phyloP scores from a whole-genome alignment of 176 grass and related monocot genomes.

The Guadua angustifolia region DNA sequence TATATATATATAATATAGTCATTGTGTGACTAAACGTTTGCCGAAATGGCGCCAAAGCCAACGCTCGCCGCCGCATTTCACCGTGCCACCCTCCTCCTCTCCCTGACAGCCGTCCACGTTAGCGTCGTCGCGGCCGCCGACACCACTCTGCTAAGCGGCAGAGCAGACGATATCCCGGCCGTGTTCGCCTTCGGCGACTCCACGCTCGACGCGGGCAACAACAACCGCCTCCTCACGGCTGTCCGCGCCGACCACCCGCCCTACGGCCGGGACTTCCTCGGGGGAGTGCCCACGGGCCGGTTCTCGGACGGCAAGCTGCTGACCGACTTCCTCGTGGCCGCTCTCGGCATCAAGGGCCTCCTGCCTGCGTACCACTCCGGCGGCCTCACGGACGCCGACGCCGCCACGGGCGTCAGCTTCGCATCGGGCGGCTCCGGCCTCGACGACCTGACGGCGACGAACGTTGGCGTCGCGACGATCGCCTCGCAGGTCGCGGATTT shows the following conservation, averaged over 20 bases:
- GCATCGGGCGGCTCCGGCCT: conserved; percentile 71
- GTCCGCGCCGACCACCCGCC: conserved; percentile 65
- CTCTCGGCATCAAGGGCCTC: conserved; percentile 60
- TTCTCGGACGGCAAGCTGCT: conserved; percentile 74
- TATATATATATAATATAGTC: too few species aligned
- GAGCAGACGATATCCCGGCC: conserved; percentile 42
- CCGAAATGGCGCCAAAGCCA: conserved; percentile 13
- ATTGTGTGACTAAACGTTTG: too few species aligned
- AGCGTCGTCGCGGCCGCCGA: neutral
- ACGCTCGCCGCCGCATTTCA: neutral
- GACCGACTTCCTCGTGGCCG: conserved; percentile 64
- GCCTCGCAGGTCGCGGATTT: conserved; percentile 55
- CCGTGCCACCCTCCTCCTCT: conserved; percentile 4
- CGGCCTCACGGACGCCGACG: conserved; percentile 34
- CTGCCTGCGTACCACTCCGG: conserved; percentile 51
- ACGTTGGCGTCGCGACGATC: conserved; percentile 46
- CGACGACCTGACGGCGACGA: conserved; percentile 58
- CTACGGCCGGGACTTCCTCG: conserved; percentile 68
- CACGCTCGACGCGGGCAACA: conserved; percentile 81
- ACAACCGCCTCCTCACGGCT: conserved; percentile 58
- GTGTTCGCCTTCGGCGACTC: conserved; percentile 87
- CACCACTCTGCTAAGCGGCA: neutral
- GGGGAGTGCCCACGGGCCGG: conserved; percentile 50
- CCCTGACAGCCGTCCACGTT: neutral
- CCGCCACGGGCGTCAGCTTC: conserved; percentile 65